A percentile compares a stretch with the other conserved stretches of the same genome.
Conservation (phyloP, 2,329 filamentous ascomycete species). For the Ascochyta clinopodiicola region DNA sequence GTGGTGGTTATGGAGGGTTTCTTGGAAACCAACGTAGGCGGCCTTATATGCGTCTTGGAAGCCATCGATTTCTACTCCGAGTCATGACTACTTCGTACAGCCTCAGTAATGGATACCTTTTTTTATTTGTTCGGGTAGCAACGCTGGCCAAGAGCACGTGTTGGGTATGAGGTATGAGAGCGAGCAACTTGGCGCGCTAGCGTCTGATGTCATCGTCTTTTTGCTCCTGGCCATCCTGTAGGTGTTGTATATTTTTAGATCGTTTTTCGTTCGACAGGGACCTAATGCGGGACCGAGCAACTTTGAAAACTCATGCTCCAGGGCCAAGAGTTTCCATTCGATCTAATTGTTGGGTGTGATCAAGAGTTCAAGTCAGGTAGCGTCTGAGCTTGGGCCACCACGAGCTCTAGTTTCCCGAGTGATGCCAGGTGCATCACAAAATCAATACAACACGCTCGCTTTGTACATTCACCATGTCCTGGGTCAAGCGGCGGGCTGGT, state of each 20-base stretch:
- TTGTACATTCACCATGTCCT: conserved; percentile 31
- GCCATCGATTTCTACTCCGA: not conserved
- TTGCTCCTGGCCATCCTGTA: too few species aligned
- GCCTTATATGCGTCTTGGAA: not conserved
- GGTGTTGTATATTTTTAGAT: too few species aligned
- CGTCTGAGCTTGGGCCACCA: conserved; percentile 3
- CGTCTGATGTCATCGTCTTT: conserved; percentile 3
- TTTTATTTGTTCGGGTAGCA: not conserved
- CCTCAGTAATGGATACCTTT: not conserved
- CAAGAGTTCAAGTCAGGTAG: not conserved
- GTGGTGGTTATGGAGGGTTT: not conserved
- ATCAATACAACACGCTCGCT: not conserved
- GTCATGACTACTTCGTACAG: not conserved
- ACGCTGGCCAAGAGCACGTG: conserved; percentile 1
- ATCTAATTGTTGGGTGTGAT: too few species aligned
- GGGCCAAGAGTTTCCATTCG: too few species aligned
- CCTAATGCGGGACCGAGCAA: too few species aligned
- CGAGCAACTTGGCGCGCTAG: not conserved
- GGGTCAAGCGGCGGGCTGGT: conserved; percentile 37
- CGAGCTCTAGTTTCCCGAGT: conserved; percentile 4
- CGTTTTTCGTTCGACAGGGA: too few species aligned
- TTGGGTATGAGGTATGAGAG: not conserved
- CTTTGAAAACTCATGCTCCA: too few species aligned
- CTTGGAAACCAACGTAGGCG: not conserved
- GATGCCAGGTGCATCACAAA: conserved; percentile 1